A percentile compares a stretch with the other conserved stretches of the same genome.
These are phyloP conservation scores for Monilinia vaccinii-corymbosi DNA, from an alignment of 2,329 filamentous ascomycete species.

Conservation along the genomic window DNA sequence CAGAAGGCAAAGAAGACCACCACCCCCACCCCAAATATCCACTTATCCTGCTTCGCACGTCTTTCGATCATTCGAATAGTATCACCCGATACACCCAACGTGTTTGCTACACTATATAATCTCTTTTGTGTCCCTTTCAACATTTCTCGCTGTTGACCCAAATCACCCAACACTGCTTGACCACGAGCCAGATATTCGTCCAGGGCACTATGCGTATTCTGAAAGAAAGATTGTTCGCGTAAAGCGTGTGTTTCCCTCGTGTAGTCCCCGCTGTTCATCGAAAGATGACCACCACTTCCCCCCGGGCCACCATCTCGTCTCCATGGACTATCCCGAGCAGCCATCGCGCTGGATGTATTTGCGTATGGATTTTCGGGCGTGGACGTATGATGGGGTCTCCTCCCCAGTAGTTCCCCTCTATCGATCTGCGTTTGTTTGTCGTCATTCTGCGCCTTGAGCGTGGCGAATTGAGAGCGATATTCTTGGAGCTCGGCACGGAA, in stretches of 20 bases:
- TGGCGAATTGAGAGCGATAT: slow-evolving; percentile 69
- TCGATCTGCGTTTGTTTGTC: slow-evolving; percentile 59
- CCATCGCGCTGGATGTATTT: slow-evolving; percentile 35
- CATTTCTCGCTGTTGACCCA: slow-evolving; percentile 86
- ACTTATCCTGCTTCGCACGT: slow-evolving; percentile 88
- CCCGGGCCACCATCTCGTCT: slow-evolving; percentile 18
- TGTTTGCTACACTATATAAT: slow-evolving; percentile 89
- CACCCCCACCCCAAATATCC: slow-evolving; percentile 89
- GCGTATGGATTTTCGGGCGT: slow-evolving; percentile 92
- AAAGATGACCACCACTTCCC: slow-evolving; percentile 25
- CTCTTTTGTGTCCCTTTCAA: slow-evolving; percentile 88
- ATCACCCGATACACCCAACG: slow-evolving; percentile 84
- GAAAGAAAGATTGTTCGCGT: slow-evolving; percentile 81
- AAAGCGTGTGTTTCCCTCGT: slow-evolving; percentile 73
- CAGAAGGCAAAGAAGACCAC: slow-evolving; percentile 85
- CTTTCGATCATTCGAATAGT: slow-evolving; percentile 96
- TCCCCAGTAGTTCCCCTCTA: slow-evolving; percentile 73
- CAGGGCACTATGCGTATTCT: slow-evolving; percentile 70
- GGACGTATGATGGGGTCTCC: slow-evolving; percentile 71
- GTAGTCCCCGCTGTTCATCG: slow-evolving; percentile 50
- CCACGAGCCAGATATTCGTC: slow-evolving; percentile 93
- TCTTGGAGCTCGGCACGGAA: slow-evolving; percentile 77
- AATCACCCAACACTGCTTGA: slow-evolving; percentile 78
- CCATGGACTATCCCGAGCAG: slow-evolving; percentile 23
- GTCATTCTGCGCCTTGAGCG: slow-evolving; percentile 67